Evolutionary conservation across 2,329 filamentous ascomycete species (phyloP).

Genomic region (Pseudocercospora fijiensis): DNA sequence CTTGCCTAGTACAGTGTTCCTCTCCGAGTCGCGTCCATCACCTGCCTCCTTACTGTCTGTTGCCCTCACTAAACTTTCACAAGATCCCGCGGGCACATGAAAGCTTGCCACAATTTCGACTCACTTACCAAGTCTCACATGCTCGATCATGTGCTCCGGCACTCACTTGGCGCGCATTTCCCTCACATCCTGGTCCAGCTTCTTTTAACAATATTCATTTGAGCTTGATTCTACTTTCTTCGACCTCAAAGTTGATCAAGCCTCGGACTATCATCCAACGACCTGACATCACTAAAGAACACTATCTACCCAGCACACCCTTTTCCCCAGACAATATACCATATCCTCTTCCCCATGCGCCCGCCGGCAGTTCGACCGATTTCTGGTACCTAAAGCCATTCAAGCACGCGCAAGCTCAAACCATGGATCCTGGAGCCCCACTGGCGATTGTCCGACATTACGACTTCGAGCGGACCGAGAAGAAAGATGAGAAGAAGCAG

Average conservation of each 20-base stretch:
- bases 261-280: neutral
- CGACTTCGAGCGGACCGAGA: neutral
- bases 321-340: too few relatives aligned
- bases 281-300: too few relatives aligned
- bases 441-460: neutral
- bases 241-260: neutral
- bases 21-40: neutral
- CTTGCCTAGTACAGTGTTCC: neutral
- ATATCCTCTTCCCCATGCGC: neutral
- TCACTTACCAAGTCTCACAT: neutral
- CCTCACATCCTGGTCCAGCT: neutral
- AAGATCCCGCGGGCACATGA: neutral
- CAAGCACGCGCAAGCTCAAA: neutral
- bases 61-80: neutral
- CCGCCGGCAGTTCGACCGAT: neutral
- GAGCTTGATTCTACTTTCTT: neutral
- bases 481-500: neutral
- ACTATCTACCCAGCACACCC: too few relatives aligned
- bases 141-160: neutral
- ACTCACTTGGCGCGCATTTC: neutral
- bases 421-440: neutral
- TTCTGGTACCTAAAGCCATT: neutral
- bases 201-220: neutral
- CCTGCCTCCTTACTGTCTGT: neutral
- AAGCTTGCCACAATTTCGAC: neutral